Evolutionary conservation across 2,329 filamentous ascomycete species (phyloP).

Genomic region (Helicocarpus griseus): DNA sequence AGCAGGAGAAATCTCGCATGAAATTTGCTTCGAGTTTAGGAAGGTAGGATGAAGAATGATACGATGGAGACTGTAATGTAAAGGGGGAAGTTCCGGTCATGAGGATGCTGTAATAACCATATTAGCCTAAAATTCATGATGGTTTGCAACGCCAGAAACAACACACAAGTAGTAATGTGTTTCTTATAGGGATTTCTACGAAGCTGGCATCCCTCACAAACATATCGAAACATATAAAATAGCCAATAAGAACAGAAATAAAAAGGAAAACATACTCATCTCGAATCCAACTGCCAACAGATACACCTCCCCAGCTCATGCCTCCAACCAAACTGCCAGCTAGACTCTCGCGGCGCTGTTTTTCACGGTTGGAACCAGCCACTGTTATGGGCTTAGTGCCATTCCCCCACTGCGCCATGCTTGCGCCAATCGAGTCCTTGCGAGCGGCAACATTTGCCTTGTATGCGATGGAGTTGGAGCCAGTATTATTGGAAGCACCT

Average conservation of each 20-base stretch:
- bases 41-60: conserved; percentile 91
- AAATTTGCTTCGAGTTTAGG: conserved; percentile 96
- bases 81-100: conserved; percentile 97
- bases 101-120: conserved; percentile 58
- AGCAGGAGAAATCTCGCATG: conserved; percentile 95
- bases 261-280: conserved; percentile 70
- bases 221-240: background rate
- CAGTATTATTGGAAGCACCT: conserved; percentile 36
- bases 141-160: no score
- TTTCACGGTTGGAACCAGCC: conserved; percentile 39
- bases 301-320: conserved; percentile 95
- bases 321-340: conserved; percentile 59
- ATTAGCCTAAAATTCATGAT: background rate
- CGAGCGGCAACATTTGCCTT: conserved; percentile 30
- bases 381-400: conserved; percentile 54
- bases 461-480: conserved; percentile 25
- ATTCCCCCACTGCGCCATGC: conserved; percentile 45
- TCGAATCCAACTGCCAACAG: conserved; percentile 90
- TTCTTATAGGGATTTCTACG: no score
- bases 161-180: no score
- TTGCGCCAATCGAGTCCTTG: conserved; percentile 46
- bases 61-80: conserved; percentile 80
- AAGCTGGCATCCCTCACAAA: background rate
- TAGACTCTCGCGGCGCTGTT: conserved; percentile 48
- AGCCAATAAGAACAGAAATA: background rate